These are phyloP conservation scores for Rhodosporidiobolus sp. DNA, from an alignment of 768 basidiomycete species.

Conservation along the genomic window DNA sequence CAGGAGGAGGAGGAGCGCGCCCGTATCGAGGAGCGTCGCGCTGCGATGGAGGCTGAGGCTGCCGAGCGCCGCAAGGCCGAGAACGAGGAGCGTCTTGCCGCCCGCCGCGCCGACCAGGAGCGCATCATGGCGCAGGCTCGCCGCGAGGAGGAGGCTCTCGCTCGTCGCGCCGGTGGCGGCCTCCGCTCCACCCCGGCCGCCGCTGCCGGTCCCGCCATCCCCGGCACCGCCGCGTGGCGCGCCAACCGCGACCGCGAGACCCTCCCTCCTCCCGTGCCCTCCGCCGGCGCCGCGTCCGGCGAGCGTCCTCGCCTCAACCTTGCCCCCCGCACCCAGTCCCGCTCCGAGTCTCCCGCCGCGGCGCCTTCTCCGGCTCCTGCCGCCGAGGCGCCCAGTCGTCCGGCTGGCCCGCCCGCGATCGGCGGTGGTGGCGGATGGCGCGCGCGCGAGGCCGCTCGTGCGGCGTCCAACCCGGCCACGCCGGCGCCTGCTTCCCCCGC, in stretches of 20 bases:
- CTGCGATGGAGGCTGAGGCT: conserved; percentile 48
- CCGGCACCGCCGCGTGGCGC: conserved; percentile 32
- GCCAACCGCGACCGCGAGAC: conserved; percentile 11
- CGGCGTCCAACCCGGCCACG: conserved; percentile 6
- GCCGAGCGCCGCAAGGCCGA: conserved; percentile 16
- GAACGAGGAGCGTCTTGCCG: conserved; percentile 32
- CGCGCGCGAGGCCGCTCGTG: conserved; percentile 31
- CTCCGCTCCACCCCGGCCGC: neutral
- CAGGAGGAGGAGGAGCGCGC: conserved; percentile 38
- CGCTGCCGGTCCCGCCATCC: conserved; percentile 6
- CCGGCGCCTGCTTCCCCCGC: neutral
- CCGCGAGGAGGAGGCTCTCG: conserved; percentile 40
- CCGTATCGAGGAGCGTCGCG: conserved; percentile 47
- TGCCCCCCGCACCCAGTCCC: conserved; percentile 5
- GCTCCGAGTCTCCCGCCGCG: conserved; percentile 19
- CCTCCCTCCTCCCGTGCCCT: neutral
- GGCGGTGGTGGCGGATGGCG: conserved; percentile 28
- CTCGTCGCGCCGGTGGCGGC: conserved; percentile 13
- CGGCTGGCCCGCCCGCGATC: conserved; percentile 19
- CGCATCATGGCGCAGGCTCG: conserved; percentile 24
- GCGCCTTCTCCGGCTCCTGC: conserved; percentile 8
- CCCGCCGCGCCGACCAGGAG: conserved; percentile 39
- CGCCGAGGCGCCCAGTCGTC: conserved; percentile 17
- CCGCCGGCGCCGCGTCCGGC: neutral
- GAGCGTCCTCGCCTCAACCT: conserved; percentile 35